Base-by-base conservation (phyloP, 2,329 filamentous ascomycete species). In the Claviceps monticola region DNA sequence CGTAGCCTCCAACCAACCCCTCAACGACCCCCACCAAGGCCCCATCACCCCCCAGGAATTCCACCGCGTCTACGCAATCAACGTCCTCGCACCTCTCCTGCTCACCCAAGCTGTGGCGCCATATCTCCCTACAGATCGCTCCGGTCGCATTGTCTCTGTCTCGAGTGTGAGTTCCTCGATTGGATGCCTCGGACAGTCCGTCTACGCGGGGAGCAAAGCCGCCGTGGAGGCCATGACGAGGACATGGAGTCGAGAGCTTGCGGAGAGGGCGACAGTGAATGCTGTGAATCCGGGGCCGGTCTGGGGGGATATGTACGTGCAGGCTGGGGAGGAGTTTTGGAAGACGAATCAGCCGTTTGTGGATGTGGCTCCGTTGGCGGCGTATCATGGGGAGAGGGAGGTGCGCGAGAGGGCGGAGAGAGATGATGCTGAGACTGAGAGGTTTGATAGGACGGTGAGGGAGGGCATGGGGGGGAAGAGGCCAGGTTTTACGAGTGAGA, bases 11-110 rank as follows among this genome's bases (percentile, higher is more conserved):
- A 91, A 93, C 68, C 78, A 83, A 58, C 64, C 71, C 26, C 69
- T 86, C 23, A 75, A 79, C 49, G 77, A 85, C 29, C 53, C 64
- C 6, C 65, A 79, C 21, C 66, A 73, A 51, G 66, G 66, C 17
- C 69, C 67, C 36, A 78, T 88, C 56, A 77, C 75, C 4, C 62
- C 74, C 5, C 73, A 74, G 13, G 78, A 89, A 60, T 94, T 90
- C 69, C 74, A 81, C 44, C 71, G 75, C 58, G 81, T 84, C 52
- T 94, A 88, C 71, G 77, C 78, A 52, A 76, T 93, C 68, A 95
- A 95, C 62, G 88, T 94, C 21, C 77, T 88, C 9, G 88, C 86
- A 0, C 88, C 88, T 1, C 68, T 95, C 21, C 75, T 95, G 2
- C 73, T 95, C 14, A 79, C 86, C 26, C 83, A 95, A 67, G 85